phyloP scores from a whole-genome alignment of 495 filamentous ascomycete species.

The Annulohypoxylon maeteangense region DNA sequence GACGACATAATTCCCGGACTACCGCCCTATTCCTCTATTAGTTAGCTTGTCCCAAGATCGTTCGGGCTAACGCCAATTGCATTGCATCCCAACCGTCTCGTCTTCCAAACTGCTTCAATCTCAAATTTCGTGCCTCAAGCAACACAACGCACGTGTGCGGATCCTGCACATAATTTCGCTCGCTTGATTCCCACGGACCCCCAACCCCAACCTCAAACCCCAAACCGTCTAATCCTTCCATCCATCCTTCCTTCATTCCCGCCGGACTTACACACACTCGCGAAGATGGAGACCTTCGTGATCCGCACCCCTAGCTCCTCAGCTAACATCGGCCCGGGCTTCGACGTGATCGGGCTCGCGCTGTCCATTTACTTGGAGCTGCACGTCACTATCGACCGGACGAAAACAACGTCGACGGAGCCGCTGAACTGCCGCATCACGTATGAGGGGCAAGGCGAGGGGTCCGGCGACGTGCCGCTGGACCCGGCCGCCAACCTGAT shows the following conservation, averaged over 20 bases:
- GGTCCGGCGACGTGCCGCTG: conserved; percentile 75
- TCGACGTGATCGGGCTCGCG: conserved; percentile 96
- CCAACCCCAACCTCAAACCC: not conserved
- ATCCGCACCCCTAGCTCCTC: conserved; percentile 86
- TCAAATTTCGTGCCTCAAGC: no score
- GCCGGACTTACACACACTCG: not conserved
- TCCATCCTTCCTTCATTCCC: not conserved
- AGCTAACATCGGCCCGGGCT: conserved; percentile 95
- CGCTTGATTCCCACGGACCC: not conserved
- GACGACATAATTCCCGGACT: conserved; percentile 10
- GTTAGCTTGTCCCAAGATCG: not conserved
- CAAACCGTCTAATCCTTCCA: not conserved
- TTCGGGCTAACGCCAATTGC: not conserved
- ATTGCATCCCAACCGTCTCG: not conserved
- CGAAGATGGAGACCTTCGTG: conserved; percentile 59
- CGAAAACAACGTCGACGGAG: conserved; percentile 60
- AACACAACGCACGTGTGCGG: conserved; percentile 1
- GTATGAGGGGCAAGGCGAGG: conserved; percentile 85
- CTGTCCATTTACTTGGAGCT: conserved; percentile 91
- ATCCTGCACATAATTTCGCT: not conserved
- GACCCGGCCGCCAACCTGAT: conserved; percentile 86
- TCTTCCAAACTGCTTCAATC: no score
- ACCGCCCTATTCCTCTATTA: no score
- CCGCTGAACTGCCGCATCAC: conserved; percentile 88
- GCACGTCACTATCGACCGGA: conserved; percentile 72